Conservation (phyloP, 345 rosid genomes). For the Trapa bicornis region DNA sequence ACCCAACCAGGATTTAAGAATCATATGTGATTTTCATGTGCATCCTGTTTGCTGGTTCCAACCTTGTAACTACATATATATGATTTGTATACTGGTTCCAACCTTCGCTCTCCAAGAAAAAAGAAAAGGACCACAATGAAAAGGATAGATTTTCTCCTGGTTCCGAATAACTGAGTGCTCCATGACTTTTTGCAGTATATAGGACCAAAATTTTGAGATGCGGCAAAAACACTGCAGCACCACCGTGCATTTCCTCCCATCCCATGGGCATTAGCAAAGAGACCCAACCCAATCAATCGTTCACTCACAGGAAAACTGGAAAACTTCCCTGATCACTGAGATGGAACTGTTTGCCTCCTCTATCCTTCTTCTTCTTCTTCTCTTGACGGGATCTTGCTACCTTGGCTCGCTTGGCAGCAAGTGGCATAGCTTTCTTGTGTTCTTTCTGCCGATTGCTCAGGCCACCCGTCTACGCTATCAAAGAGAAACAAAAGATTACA, state of each 20-base stretch:
- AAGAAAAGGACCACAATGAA: too few species aligned
- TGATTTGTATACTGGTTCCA: too few species aligned
- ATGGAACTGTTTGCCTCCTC: slow-evolving; percentile 56
- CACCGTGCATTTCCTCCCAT: not conserved
- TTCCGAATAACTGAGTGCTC: too few species aligned
- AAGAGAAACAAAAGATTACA: not conserved
- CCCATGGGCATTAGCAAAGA: too few species aligned
- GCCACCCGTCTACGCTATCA: slow-evolving; percentile 56
- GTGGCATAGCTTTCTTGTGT: slow-evolving; percentile 74
- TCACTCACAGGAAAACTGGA: not conserved
- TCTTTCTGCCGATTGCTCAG: slow-evolving; percentile 74
- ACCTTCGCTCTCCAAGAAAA: not conserved
- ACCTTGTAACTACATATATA: not conserved
- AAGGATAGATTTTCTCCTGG: too few species aligned
- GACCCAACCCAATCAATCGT: not conserved
- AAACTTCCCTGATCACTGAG: not conserved
- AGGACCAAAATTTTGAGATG: not conserved
- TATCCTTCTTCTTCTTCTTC: slow-evolving; percentile 36
- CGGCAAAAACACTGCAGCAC: not conserved
- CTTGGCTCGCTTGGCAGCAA: slow-evolving; percentile 63
- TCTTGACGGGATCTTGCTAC: slow-evolving; percentile 34
- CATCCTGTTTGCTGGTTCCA: not conserved
- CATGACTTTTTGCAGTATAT: too few species aligned
- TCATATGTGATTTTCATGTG: not conserved
- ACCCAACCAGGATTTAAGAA: too few species aligned